These are phyloP conservation scores for Curvularia spicifera DNA, from an alignment of 2,329 filamentous ascomycete species.

Conservation along the genomic window DNA sequence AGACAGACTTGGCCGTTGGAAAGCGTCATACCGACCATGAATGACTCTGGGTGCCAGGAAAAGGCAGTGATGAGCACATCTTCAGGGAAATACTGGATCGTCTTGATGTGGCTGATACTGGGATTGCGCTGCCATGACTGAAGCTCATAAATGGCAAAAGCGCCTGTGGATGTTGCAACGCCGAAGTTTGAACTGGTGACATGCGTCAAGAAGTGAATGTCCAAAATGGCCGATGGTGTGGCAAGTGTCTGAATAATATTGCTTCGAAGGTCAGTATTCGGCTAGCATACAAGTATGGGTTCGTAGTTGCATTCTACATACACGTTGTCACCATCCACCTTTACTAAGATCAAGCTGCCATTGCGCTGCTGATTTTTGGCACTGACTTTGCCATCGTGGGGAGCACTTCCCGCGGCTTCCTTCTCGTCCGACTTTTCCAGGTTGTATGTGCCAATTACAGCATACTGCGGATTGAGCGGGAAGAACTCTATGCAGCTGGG, in stretches of 20 bases:
- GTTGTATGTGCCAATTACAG: conserved; percentile 86
- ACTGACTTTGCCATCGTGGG: conserved; percentile 26
- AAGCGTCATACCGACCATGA: conserved; percentile 72
- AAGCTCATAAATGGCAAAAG: conserved; percentile 68
- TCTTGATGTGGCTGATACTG: conserved; percentile 44
- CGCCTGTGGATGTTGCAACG: conserved; percentile 78
- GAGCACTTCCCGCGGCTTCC: conserved; percentile 25
- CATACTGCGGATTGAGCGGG: conserved; percentile 65
- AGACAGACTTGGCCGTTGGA: conserved; percentile 67
- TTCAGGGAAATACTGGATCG: conserved; percentile 60
- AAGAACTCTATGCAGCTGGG: conserved; percentile 82
- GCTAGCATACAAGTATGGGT: not conserved
- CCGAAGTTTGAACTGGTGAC: conserved; percentile 65
- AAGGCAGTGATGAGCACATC: conserved; percentile 73
- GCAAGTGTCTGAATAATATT: conserved; percentile 62
- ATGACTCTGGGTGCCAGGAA: conserved; percentile 68
- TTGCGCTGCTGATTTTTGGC: conserved; percentile 67
- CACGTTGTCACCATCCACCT: conserved; percentile 61
- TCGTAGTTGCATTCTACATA: conserved; percentile 53
- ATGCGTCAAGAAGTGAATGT: conserved; percentile 74
- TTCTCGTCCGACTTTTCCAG: conserved; percentile 61
- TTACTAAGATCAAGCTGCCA: conserved; percentile 75
- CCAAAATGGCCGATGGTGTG: conserved; percentile 77
- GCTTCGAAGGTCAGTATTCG: conserved; percentile 18
- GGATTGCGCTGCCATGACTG: conserved; percentile 20